Evolutionary conservation across 345 rosid species (phyloP).

Genomic region (Pistacia atlantica): DNA sequence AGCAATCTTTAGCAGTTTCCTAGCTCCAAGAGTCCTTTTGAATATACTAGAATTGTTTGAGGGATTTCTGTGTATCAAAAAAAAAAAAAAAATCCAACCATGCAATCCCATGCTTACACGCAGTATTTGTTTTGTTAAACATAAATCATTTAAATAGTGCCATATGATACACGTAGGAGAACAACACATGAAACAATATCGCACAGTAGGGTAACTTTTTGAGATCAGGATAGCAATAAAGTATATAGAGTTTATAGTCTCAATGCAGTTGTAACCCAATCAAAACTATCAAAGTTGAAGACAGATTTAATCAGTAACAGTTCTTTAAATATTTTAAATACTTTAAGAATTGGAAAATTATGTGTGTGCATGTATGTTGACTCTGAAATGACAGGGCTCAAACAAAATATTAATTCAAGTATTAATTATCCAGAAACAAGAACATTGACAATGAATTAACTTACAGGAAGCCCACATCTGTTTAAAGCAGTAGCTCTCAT

Average conservation of each 20-base stretch:
- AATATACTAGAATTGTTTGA: not conserved
- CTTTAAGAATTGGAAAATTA: not conserved
- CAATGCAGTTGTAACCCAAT: not conserved
- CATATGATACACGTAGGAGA: not conserved
- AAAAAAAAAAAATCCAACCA: not conserved
- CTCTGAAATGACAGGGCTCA: not conserved
- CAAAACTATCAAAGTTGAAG: not conserved
- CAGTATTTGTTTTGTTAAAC: not conserved
- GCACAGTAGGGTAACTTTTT: not conserved
- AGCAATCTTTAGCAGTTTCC: not conserved
- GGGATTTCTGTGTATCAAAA: not conserved
- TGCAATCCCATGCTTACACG: not conserved
- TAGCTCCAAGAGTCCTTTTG: not conserved
- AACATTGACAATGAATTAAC: conserved; percentile 28
- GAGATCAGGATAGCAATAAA: not conserved
- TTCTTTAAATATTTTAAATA: not conserved
- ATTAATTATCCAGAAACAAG: not conserved
- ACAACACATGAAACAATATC: not conserved
- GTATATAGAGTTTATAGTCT: not conserved
- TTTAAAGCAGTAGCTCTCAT: conserved; percentile 74
- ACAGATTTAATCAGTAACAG: not conserved
- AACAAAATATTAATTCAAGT: not conserved
- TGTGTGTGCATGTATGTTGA: too few relatives aligned
- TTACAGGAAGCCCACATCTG: conserved; percentile 92
- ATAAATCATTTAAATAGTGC: not conserved